A percentile compares a stretch with the other conserved stretches of the same genome.
Conservation (phyloP, 352 stramenopile species). For the Phytophthora pluvialis region DNA sequence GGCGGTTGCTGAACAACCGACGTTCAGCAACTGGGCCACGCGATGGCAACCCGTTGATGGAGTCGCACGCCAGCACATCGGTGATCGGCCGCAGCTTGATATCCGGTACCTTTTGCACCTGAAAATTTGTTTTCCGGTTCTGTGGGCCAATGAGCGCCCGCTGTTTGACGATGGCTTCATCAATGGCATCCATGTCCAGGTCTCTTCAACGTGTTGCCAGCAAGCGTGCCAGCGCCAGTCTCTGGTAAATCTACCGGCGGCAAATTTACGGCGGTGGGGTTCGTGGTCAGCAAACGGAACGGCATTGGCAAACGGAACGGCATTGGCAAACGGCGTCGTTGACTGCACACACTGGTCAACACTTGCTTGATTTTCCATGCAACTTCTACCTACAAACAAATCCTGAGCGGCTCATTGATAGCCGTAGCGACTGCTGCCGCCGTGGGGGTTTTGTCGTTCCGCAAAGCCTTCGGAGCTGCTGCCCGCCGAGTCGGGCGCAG, state of each 20-base stretch:
- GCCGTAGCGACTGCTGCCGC: conserved; percentile 13
- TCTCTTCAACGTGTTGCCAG: conserved; percentile 19
- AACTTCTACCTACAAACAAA: conserved; percentile 23
- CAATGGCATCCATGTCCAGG: conserved; percentile 15
- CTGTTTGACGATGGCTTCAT: conserved; percentile 4
- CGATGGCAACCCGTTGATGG: conserved; percentile 10
- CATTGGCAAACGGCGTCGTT: conserved; percentile 8
- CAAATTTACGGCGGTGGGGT: background rate
- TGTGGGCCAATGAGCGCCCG: conserved; percentile 3
- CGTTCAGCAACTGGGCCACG: background rate
- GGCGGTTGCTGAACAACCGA: no score
- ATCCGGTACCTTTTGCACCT: conserved; percentile 9
- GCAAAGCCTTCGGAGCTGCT: background rate
- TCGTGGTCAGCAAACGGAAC: background rate
- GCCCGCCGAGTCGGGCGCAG: background rate
- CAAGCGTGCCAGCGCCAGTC: conserved; percentile 2
- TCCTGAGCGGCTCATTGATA: conserved; percentile 15
- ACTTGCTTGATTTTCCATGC: conserved; percentile 3
- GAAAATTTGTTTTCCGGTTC: conserved; percentile 21
- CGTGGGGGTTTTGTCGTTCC: conserved; percentile 13
- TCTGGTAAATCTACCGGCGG: conserved; percentile 2
- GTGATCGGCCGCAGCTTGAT: conserved; percentile 14
- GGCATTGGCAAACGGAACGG: conserved; percentile 11
- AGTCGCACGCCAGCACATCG: conserved; percentile 19
- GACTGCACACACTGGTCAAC: background rate